Evolutionary conservation across 2,329 filamentous ascomycete genomes (phyloP), one percentile per base, ranked within the genome.

Genomic region (Diplodia scrobiculata): DNA sequence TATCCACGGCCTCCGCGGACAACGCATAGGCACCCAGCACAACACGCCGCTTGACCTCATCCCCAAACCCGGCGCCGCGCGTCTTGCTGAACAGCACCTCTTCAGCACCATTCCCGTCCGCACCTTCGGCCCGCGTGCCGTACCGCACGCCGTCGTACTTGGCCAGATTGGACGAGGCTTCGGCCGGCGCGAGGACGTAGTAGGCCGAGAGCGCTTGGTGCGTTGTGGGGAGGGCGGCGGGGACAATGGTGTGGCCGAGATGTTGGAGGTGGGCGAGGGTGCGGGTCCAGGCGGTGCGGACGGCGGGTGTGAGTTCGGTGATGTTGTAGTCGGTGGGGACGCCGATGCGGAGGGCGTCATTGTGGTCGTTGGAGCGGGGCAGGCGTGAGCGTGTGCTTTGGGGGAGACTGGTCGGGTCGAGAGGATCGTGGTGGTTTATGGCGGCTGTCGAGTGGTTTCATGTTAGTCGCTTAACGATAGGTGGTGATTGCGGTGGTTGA

Each of bases 131-230:
- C 34, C 87, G 84, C 21, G 82, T 83, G 1, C 95, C 95, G 77
- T 96, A 99, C 11, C 95, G 89, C n/a, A 98, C 87, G 21, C 95
- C 95, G 72, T 99, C 96, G 76, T 97, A 99, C 76, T 96, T 97
- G 66, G 95, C 91, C 1, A 99, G 86, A 73, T 99, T 99, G 17
- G 94, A 98, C 1, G 92, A 92, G 3, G 95, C 95, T 79, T 99
- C 95, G 17, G 95, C 94, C 0, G 95, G 92, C 0, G 95, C 96
- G 66, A 99, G 87, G 66, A 99, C 86, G 77, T 99, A 99, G 81
- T 99, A 99, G 38, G 95, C 91, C 21, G 92, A 91, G 0, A 99
- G 85, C 0, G 95, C 94, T 70, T 91, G 88, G 68, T 87, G 89
- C 1, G 94, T 99, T 0, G 89, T 87, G 0, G 94, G 93, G 4